Evolutionary conservation across 805 yeast species (phyloP).

Genomic region (Tetrapisispora arboricola): DNA sequence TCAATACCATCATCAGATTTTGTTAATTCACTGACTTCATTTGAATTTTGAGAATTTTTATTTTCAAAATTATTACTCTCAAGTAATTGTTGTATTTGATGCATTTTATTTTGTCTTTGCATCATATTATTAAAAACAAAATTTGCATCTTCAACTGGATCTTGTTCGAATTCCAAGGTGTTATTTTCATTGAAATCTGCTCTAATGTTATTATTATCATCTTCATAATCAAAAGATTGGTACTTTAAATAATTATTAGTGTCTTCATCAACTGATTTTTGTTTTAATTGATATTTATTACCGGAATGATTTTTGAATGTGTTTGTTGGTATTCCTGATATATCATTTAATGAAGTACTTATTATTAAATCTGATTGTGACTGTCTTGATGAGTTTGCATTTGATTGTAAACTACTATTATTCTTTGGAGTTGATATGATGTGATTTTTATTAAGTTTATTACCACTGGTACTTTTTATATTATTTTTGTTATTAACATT

Average conservation of each 20-base stretch:
- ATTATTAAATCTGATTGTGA: conserved; percentile 16
- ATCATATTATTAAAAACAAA: conserved; percentile 22
- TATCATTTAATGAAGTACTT: conserved; percentile 21
- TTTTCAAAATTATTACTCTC: neutral
- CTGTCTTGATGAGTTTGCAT: conserved; percentile 1
- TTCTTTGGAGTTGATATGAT: neutral
- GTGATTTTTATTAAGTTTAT: no score
- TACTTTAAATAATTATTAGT: neutral
- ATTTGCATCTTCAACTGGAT: conserved; percentile 24
- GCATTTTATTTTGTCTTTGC: conserved; percentile 10
- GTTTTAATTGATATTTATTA: conserved; percentile 4
- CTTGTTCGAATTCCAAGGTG: conserved; percentile 15
- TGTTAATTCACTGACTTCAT: neutral
- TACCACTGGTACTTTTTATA: no score
- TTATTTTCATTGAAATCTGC: conserved; percentile 1
- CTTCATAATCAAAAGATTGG: neutral
- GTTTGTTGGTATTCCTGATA: conserved; percentile 20
- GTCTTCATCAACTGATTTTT: neutral
- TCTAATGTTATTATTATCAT: neutral
- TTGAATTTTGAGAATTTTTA: neutral
- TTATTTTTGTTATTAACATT: neutral
- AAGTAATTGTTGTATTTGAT: neutral
- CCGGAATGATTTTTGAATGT: conserved; percentile 17
- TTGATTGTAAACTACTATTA: neutral
- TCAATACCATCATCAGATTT: neutral